Percentiles rank a stretch among this genome's conserved stretches.
Conservation (phyloP, 1,139 yeast species). For the Taphrina confusa region DNA sequence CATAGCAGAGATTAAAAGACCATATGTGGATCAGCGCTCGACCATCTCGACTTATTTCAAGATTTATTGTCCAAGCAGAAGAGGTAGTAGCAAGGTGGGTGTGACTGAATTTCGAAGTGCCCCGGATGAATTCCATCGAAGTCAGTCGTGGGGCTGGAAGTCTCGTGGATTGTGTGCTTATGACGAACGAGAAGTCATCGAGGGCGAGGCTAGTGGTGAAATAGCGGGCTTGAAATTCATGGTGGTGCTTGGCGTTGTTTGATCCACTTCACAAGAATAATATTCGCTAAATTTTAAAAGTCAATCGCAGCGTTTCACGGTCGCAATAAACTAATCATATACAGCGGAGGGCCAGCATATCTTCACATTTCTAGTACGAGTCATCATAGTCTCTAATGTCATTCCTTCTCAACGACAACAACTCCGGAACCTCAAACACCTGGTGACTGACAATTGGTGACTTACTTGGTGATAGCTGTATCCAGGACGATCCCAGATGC, state of each 20-base stretch:
- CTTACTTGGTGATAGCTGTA: too few relatives aligned
- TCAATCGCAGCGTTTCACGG: too few relatives aligned
- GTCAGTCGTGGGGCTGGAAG: constrained; percentile 63
- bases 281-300: too few relatives aligned
- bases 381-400: too few relatives aligned
- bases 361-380: too few relatives aligned
- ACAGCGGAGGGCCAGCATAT: too few relatives aligned
- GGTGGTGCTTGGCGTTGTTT: constrained; percentile 54
- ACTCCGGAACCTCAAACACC: too few relatives aligned
- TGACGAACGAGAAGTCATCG: constrained; percentile 24
- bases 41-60: constrained; percentile 55
- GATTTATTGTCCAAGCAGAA: constrained; percentile 56
- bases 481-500: neutral
- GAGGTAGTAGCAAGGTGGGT: constrained; percentile 47
- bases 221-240: constrained; percentile 52
- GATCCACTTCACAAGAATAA: too few relatives aligned
- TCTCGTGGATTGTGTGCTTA: constrained; percentile 52
- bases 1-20: constrained; percentile 36
- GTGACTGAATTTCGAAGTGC: constrained; percentile 56
- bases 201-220: constrained; percentile 45
- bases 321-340: too few relatives aligned
- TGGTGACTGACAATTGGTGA: too few relatives aligned
- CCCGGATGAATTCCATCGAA: constrained; percentile 55
- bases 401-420: too few relatives aligned
- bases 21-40: constrained; percentile 50